phyloP scores from a whole-genome alignment of 2,329 filamentous ascomycete genomes.

The Zymoseptoria ardabiliae region DNA sequence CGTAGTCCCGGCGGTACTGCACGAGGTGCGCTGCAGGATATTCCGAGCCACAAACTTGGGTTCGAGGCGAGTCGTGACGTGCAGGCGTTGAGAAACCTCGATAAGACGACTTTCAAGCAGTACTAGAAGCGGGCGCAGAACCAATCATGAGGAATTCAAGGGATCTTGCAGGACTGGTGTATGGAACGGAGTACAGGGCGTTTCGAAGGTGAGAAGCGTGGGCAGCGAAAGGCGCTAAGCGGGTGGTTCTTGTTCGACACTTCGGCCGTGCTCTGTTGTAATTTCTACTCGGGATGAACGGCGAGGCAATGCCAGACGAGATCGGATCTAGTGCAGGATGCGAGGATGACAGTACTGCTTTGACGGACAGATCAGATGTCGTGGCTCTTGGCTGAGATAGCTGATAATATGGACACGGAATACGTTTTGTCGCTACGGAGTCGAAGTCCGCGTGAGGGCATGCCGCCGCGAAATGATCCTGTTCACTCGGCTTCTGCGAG shows the following conservation, averaged over 20 bases:
- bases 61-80: constrained; percentile 32
- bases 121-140: constrained; percentile 8
- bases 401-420: background rate
- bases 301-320: background rate
- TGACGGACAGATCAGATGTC: background rate
- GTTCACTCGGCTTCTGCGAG: background rate
- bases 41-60: constrained; percentile 32
- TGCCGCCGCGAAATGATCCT: background rate
- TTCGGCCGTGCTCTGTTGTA: background rate
- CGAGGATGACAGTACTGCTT: background rate
- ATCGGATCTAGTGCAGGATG: background rate
- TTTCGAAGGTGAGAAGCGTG: background rate
- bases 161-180: background rate
- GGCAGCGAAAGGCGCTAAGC: background rate
- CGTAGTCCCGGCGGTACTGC: constrained; percentile 24
- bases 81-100: constrained; percentile 30
- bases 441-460: background rate
- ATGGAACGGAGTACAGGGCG: background rate
- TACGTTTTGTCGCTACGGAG: background rate
- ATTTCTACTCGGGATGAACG: background rate
- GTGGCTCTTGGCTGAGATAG: background rate
- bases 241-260: no score
- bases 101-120: constrained; percentile 31
- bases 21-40: constrained; percentile 27
- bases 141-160: background rate